Evolutionary conservation across 1,284 basidiomycete species (phyloP).

Genomic region (Fistulinella cinereoalba): DNA sequence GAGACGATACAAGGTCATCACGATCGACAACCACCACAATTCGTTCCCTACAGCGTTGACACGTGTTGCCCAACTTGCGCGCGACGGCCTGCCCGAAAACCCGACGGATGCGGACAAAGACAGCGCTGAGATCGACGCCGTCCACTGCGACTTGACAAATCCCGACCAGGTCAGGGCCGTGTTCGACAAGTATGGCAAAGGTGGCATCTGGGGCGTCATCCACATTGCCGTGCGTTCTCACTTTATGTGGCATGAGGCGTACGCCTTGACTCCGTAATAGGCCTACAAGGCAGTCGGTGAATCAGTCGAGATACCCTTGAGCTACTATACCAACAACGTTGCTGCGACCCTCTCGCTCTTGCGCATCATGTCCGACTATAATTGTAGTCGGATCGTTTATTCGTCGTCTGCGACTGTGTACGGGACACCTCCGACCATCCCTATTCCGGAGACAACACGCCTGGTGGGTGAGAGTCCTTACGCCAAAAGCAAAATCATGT

Average conservation of each 20-base stretch:
- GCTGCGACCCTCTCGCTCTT: slow-evolving; percentile 79
- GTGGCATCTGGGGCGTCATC: slow-evolving; percentile 96
- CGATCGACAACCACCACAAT: slow-evolving; percentile 94
- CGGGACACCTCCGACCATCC: slow-evolving; percentile 88
- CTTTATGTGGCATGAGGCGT: not conserved
- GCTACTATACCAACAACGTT: slow-evolving; percentile 93
- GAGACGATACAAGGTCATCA: slow-evolving; percentile 84
- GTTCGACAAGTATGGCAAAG: slow-evolving; percentile 83
- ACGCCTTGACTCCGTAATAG: slow-evolving; percentile 46
- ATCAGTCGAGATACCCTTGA: slow-evolving; percentile 90
- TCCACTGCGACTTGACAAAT: slow-evolving; percentile 73
- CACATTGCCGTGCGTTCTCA: slow-evolving; percentile 79
- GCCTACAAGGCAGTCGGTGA: slow-evolving; percentile 99
- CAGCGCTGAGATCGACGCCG: slow-evolving; percentile 68
- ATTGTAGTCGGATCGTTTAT: slow-evolving; percentile 88
- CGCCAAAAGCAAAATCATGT: slow-evolving; percentile 94
- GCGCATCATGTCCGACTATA: slow-evolving; percentile 83
- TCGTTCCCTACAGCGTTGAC: slow-evolving; percentile 73
- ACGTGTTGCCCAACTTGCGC: slow-evolving; percentile 78
- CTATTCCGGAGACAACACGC: slow-evolving; percentile 92
- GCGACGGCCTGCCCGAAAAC: slow-evolving; percentile 60
- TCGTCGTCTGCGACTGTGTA: slow-evolving; percentile 99
- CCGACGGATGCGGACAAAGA: slow-evolving; percentile 64
- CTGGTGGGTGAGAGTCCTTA: slow-evolving; percentile 92
- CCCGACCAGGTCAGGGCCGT: slow-evolving; percentile 69